These are phyloP conservation scores for Trifolium repens DNA, from an alignment of 306 rosid genomes.

Conservation along the genomic window DNA sequence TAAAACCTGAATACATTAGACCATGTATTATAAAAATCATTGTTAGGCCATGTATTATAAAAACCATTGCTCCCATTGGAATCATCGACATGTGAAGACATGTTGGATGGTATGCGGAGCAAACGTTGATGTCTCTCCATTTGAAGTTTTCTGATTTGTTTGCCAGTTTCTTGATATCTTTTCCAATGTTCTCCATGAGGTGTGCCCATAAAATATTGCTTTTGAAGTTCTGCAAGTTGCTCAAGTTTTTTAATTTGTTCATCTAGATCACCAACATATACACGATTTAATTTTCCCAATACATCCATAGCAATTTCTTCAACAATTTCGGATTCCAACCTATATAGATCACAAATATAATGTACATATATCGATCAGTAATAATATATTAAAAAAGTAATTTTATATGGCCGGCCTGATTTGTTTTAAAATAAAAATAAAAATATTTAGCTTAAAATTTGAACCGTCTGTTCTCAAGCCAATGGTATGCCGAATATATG, in stretches of 20 bases:
- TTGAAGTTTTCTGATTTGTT: constrained; percentile 6
- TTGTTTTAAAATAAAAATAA: too few species aligned
- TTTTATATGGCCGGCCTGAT: too few species aligned
- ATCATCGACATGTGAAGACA: neutral
- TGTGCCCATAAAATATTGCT: constrained; percentile 9
- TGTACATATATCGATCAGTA: too few species aligned
- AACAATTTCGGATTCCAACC: constrained; percentile 4
- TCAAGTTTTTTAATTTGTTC: neutral
- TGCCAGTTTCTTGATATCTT: neutral
- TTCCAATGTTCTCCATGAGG: neutral
- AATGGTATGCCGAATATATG: too few species aligned
- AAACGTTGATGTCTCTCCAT: constrained; percentile 22
- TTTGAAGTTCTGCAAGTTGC: constrained; percentile 1
- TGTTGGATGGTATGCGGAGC: neutral
- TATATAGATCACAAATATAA: neutral
- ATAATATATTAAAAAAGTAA: too few species aligned
- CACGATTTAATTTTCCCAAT: constrained; percentile 5
- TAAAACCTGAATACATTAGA: neutral
- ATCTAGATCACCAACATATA: constrained; percentile 5
- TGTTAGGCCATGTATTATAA: neutral
- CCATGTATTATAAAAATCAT: constrained; percentile 4
- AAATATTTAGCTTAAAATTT: too few species aligned
- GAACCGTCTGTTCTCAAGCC: too few species aligned
- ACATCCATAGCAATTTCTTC: neutral
- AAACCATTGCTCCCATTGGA: neutral